These are phyloP conservation scores for Jatropha podagrica DNA, from an alignment of 441 rosid species.

Conservation along the genomic window DNA sequence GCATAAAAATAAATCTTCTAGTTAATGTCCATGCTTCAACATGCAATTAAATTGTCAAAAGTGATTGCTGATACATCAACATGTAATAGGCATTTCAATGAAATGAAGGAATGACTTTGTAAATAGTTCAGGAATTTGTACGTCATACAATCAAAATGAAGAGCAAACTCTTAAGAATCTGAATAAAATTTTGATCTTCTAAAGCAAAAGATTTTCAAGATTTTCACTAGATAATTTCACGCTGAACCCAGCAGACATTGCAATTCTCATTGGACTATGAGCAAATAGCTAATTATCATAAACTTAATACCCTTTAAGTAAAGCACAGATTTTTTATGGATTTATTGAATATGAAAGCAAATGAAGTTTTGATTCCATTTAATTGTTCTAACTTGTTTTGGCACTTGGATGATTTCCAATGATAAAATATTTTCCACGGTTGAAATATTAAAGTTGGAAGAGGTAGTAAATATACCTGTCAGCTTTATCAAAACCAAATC, in stretches of 20 bases:
- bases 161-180: not conserved
- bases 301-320: not conserved
- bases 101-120: not conserved
- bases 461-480: conserved; percentile 34
- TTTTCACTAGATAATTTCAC: too few relatives aligned
- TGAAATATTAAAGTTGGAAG: conserved; percentile 2
- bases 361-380: not conserved
- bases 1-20: not conserved
- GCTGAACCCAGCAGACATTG: not conserved
- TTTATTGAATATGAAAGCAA: not conserved
- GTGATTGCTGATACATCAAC: not conserved
- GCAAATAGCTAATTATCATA: not conserved
- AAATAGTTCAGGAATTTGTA: not conserved
- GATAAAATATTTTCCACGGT: not conserved
- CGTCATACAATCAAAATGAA: not conserved
- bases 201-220: not conserved
- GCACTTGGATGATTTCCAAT: not conserved
- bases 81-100: not conserved
- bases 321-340: not conserved
- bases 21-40: not conserved
- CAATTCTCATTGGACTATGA: not conserved
- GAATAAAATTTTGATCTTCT: conserved; percentile 1
- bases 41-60: not conserved
- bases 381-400: not conserved
- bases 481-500: conserved; percentile 56